Evolutionary conservation across 2,329 filamentous ascomycete species (phyloP).

Genomic region (Calcarisporium arbuscula): DNA sequence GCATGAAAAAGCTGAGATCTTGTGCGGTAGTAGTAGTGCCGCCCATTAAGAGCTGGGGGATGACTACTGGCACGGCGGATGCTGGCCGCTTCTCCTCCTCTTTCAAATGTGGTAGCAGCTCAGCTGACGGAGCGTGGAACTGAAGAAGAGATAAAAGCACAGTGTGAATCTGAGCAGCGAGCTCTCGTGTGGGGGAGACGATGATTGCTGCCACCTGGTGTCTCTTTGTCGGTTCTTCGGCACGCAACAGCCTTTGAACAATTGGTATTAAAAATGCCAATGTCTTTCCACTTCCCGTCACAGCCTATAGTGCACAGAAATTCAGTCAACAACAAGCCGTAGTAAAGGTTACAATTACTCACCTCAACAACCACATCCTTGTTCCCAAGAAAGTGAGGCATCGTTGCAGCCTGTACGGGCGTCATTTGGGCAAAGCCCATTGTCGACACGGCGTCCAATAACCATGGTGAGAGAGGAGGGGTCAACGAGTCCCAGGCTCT

Average conservation of each 20-base stretch:
- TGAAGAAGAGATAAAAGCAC: slow-evolving; percentile 71
- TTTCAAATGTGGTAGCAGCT: slow-evolving; percentile 48
- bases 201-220: slow-evolving; percentile 89
- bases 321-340: slow-evolving; percentile 2
- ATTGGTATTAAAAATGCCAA: slow-evolving; percentile 79
- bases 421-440: slow-evolving; percentile 88
- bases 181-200: slow-evolving; percentile 82
- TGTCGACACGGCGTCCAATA: slow-evolving; percentile 72
- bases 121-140: slow-evolving; percentile 77
- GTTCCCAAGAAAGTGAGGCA: slow-evolving; percentile 81
- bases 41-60: slow-evolving; percentile 84
- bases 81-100: slow-evolving; percentile 49
- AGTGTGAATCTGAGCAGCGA: slow-evolving; percentile 83
- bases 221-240: slow-evolving; percentile 78
- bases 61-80: slow-evolving; percentile 46
- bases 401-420: slow-evolving; percentile 87
- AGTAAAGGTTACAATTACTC: slow-evolving; percentile 7
- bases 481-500: slow-evolving; percentile 38
- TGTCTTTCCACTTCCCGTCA: slow-evolving; percentile 88
- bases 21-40: slow-evolving; percentile 74
- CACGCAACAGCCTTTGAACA: slow-evolving; percentile 71
- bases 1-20: slow-evolving; percentile 79
- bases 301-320: slow-evolving; percentile 46
- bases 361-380: slow-evolving; percentile 90
- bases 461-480: slow-evolving; percentile 55